Conservation (phyloP, 1,284 basidiomycete genomes). For the Ceratobasidium sp. region DNA sequence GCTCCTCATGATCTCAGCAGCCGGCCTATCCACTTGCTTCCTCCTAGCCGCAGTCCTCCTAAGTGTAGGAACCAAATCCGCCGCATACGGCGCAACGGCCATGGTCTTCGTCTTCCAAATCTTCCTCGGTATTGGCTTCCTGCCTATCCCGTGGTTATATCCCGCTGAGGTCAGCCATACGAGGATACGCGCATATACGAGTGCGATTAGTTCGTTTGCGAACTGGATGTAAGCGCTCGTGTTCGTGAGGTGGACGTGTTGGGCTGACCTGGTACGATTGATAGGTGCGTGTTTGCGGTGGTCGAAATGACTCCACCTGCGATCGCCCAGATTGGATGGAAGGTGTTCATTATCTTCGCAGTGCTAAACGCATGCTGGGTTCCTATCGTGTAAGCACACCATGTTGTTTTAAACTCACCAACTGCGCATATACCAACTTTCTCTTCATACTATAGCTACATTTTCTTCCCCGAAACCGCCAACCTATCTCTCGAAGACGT, state of each 20-base stretch:
- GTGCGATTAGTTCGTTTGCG: slow-evolving; percentile 57
- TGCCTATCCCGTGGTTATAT: slow-evolving; percentile 60
- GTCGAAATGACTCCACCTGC: slow-evolving; percentile 63
- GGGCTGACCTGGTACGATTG: background rate
- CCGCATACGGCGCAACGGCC: slow-evolving; percentile 56
- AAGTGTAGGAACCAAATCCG: slow-evolving; percentile 53
- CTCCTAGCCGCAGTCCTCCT: slow-evolving; percentile 54
- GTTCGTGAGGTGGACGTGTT: background rate
- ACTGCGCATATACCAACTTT: too few relatives aligned
- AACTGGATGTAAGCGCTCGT: slow-evolving; percentile 55
- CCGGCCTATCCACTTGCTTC: slow-evolving; percentile 57
- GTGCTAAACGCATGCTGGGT: slow-evolving; percentile 61
- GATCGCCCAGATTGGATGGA: slow-evolving; percentile 62
- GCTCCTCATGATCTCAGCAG: slow-evolving; percentile 57
- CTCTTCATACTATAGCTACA: too few relatives aligned
- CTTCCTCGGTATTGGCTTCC: slow-evolving; percentile 57
- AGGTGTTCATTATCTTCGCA: slow-evolving; percentile 62
- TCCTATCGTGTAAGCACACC: slow-evolving; percentile 59
- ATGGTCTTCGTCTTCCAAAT: slow-evolving; percentile 61
- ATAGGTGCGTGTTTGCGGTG: slow-evolving; percentile 58
- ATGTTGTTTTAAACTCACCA: slow-evolving; percentile 39
- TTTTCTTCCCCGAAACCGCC: slow-evolving; percentile 61
- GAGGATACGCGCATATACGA: slow-evolving; percentile 55
- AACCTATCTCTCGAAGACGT: slow-evolving; percentile 60
- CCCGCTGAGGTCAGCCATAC: slow-evolving; percentile 57